A percentile compares a stretch with the other conserved stretches of the same genome.
Conservation (phyloP, 257 asterid genomes). For the Penstemon davidsonii region DNA sequence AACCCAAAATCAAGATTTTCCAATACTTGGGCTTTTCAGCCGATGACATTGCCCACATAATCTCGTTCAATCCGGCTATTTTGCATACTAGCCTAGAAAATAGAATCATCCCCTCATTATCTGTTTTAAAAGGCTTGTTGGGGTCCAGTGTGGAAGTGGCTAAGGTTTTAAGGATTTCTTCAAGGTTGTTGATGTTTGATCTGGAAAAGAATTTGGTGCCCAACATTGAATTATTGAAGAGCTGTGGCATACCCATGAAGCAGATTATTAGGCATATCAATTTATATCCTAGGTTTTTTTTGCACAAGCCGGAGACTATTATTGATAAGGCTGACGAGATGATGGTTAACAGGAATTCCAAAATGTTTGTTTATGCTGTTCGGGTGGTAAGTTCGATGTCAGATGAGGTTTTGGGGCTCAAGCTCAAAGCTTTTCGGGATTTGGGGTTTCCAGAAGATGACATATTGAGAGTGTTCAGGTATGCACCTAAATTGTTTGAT, state of each 20-base stretch:
- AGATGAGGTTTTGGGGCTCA: not conserved
- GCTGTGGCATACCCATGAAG: too few species aligned
- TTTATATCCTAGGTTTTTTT: conserved; percentile 33
- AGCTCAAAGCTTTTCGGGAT: not conserved
- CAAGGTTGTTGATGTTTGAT: conserved; percentile 30
- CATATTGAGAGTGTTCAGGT: not conserved
- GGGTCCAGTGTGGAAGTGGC: conserved; percentile 34
- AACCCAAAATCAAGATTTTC: conserved; percentile 46
- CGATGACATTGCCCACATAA: conserved; percentile 28
- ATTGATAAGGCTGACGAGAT: conserved; percentile 28
- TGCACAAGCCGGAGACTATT: conserved; percentile 33
- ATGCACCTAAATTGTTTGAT: not conserved
- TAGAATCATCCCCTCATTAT: conserved; percentile 25
- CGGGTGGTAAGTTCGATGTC: conserved; percentile 8
- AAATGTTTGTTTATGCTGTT: conserved; percentile 32
- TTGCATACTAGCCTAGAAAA: conserved; percentile 25
- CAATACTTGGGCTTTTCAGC: conserved; percentile 37
- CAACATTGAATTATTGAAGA: conserved; percentile 34
- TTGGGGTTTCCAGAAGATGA: not conserved
- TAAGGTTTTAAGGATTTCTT: conserved; percentile 22
- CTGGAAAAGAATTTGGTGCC: conserved; percentile 37
- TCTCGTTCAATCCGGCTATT: conserved; percentile 32
- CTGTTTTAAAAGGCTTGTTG: conserved; percentile 26
- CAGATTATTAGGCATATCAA: too few species aligned
- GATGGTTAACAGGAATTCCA: conserved; percentile 35